Evolutionary conservation across 2,329 filamentous ascomycete genomes (phyloP), one percentile per base, ranked within the genome.

Genomic region (Aspergillus pseudotamarii): DNA sequence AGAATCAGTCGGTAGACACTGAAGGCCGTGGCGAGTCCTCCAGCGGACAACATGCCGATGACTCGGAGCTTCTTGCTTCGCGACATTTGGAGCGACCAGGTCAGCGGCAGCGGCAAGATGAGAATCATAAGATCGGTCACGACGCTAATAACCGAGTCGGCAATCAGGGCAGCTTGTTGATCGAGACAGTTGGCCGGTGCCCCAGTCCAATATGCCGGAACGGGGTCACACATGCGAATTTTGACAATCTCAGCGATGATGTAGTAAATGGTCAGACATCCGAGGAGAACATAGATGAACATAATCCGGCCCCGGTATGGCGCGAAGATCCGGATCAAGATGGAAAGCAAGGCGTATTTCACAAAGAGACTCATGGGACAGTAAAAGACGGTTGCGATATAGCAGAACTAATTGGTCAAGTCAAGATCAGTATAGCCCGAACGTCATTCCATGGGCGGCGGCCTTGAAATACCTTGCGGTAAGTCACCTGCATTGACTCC

Each of bases 321-420:
- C 16, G 66, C 56, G 71, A 80, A 80, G 58, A 80, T 74, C 57
- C 77, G 74, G 30, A 73, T 75, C 21, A 79, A 64, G 61, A 80
- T 78, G 2, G 75, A 70, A 6, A 80, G 70, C 10, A 80, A 73
- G 43, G 76, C 74, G 45, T 77, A 62, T 63, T 80, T 80, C 46
- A 74, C 72, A 55, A 76, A 72, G 26, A 79, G 72, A 19, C 76
- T 76, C 72, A 78, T 78, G 1, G 78, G 78, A n/a, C 75, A 78
- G 69, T 80, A 80, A 21, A 79, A 63, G 21, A 78, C 70, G 14
- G 77, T 78, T 6, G 77, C 75, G 61, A 76, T 64, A 55, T 79
- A 80, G 60, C 73, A 74, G 55, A 75, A 75, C 70, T 70, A 26
- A 32, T 9, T 10, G 3, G 21, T 38, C 28, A 16, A 45, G 32